Base-by-base conservation (phyloP, 345 rosid species). In the Gossypium thurberi region DNA sequence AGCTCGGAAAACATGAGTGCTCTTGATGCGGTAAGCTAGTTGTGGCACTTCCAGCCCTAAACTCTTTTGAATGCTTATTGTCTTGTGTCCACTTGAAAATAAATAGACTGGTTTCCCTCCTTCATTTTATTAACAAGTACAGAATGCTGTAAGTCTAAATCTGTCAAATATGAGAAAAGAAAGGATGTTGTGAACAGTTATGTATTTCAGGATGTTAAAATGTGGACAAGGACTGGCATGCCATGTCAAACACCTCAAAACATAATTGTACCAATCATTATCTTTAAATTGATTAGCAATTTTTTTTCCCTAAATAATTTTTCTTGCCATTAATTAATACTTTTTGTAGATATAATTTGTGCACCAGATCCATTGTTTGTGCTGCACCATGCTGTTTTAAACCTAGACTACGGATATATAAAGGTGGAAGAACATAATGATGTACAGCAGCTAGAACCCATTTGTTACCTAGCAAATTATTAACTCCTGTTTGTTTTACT, bases 1-100 rank as follows among this genome's bases (percentile, higher is more conserved):
- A 88, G 96, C 84, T 87, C 92, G 77, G 99, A 95, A 78, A 85
- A 88, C 46, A 82, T 86, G 90, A 83, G 73, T 81, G 76, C 99
- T 65, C 85, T 92, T 52, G 98, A 90, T 78, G 77, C 77, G 73
- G 99, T 95, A 81, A 85, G 92, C 75, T 78, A 11, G 42, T 69
- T 44, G 25, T 65, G 43, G 10, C 76, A 40, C 59, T 0, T 6
- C 18, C 69, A 52, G 57, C 50, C 56, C 42, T 64, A 72, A 33
- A 60, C 18, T 47, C 71, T 71, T 71, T 20, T 40, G 18, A 23
- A 15, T 37, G 28, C 42, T 48, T 62, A 40, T 52, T 40, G 47
- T 44, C 53, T 58, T 57, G 15, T 50, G 10, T 69, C 10, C 28
- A 59, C 72, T 69, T 69, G 55, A 25, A 18, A 50, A 50, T 47